Percentiles rank a stretch among this genome's conserved stretches.
phyloP scores from a whole-genome alignment of 768 basidiomycete species.

The Suillus sp. region DNA sequence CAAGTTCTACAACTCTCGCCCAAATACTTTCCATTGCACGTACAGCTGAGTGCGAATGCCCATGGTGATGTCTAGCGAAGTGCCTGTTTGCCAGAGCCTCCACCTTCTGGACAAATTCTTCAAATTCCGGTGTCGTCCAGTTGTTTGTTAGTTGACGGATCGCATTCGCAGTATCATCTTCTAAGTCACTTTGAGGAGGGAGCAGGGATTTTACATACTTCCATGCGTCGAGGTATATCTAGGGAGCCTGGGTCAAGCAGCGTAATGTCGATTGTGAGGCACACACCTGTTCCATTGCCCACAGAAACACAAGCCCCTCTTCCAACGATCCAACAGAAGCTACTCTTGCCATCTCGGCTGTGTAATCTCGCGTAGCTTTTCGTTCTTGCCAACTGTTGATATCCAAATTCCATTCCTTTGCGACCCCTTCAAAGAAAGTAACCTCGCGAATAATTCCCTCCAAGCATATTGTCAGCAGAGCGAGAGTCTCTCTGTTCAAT shows the following conservation, averaged over 20 bases:
- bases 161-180: conserved; percentile 30
- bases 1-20: conserved; percentile 60
- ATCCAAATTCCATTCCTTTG: conserved; percentile 45
- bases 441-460: conserved; percentile 60
- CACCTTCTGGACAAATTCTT: conserved; percentile 52
- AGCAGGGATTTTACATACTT: conserved; percentile 40
- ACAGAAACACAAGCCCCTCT: conserved; percentile 72
- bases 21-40: conserved; percentile 52
- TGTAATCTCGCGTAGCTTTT: conserved; percentile 67
- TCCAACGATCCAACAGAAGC: conserved; percentile 47
- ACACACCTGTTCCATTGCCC: conserved; percentile 77
- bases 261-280: neutral
- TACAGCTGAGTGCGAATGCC: conserved; percentile 15
- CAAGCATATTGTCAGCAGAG: conserved; percentile 52
- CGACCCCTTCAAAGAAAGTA: conserved; percentile 60
- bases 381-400: conserved; percentile 52
- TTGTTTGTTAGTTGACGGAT: conserved; percentile 55
- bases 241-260: neutral
- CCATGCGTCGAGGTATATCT: conserved; percentile 79
- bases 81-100: conserved; percentile 47
- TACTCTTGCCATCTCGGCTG: conserved; percentile 67
- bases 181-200: conserved; percentile 9
- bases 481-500: conserved; percentile 40
- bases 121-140: conserved; percentile 62
- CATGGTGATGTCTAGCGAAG: conserved; percentile 15